A percentile compares a stretch with the other conserved stretches of the same genome.
Evolutionary conservation across 306 rosid genomes (phyloP).

Genomic region (Prinsepia uniflora): DNA sequence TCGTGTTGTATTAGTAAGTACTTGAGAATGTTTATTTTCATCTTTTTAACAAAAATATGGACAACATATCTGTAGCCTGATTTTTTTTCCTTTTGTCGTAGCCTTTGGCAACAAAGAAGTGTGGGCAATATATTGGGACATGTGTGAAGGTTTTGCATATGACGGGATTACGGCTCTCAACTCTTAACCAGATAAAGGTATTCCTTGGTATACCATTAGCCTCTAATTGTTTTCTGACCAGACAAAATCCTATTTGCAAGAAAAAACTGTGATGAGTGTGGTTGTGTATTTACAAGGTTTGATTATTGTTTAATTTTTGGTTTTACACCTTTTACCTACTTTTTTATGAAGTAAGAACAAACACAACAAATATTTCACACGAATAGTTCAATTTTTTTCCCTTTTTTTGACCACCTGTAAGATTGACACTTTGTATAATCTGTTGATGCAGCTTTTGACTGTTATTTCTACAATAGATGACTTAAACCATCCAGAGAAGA

Average conservation of each 20-base stretch:
- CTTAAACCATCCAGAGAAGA: conserved; percentile 97
- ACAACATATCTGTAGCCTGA: not conserved
- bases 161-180: conserved; percentile 87
- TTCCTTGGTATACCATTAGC: not conserved
- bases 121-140: conserved; percentile 69
- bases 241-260: not conserved
- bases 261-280: not conserved
- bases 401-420: not conserved
- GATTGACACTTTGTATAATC: conserved; percentile 29
- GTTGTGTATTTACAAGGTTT: not conserved
- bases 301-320: not conserved
- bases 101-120: conserved; percentile 72
- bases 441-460: conserved; percentile 73
- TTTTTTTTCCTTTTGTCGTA: conserved; percentile 32
- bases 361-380: not conserved
- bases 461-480: conserved; percentile 85
- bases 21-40: conserved; percentile 13
- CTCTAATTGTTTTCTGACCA: not conserved
- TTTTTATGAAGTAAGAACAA: not conserved
- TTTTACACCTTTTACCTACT: not conserved
- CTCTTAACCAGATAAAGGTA: conserved; percentile 86
- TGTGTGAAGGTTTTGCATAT: conserved; percentile 88
- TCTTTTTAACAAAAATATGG: not conserved
- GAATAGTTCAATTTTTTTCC: not conserved
- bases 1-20: conserved; percentile 73